Conservation (phyloP, 2,329 filamentous ascomycete genomes). For the Sordariomycetes sp. region DNA sequence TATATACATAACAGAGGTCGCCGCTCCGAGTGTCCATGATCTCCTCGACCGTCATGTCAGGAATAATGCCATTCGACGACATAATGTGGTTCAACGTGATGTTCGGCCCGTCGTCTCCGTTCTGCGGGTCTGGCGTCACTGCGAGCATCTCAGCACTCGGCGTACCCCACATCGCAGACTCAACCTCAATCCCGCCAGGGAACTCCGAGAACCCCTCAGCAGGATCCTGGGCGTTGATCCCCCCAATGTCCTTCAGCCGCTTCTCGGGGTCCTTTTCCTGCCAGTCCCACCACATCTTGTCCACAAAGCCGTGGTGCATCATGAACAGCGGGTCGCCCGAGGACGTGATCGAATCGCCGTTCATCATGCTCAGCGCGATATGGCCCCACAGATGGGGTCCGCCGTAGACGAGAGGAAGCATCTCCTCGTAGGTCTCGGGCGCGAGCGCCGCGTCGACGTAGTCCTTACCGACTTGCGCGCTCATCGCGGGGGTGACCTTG, state of each 20-base stretch:
- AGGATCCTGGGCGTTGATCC: conserved; percentile 5
- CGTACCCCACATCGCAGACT: conserved; percentile 6
- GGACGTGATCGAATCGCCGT: conserved; percentile 7
- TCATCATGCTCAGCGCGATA: conserved; percentile 6
- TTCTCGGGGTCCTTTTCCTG: background rate
- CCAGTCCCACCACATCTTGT: conserved; percentile 8
- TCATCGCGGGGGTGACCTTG: conserved; percentile 4
- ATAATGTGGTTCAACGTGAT: conserved; percentile 5
- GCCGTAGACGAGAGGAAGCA: conserved; percentile 4
- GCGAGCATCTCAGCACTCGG: conserved; percentile 4
- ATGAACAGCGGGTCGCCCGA: conserved; percentile 7
- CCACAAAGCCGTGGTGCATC: conserved; percentile 7
- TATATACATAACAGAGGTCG: conserved; percentile 6
- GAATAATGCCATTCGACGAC: conserved; percentile 5
- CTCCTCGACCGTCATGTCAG: conserved; percentile 4
- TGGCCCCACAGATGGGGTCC: conserved; percentile 6
- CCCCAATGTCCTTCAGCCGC: conserved; percentile 4
- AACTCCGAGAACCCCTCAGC: conserved; percentile 6
- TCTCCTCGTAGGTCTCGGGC: background rate
- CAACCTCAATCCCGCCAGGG: conserved; percentile 4
- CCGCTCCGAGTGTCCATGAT: conserved; percentile 5
- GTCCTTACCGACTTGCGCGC: conserved; percentile 2
- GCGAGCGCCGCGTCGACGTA: conserved; percentile 5
- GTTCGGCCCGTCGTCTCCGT: conserved; percentile 3
- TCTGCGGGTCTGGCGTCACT: conserved; percentile 5